These are phyloP conservation scores for Keithomyces neogunnii DNA, from an alignment of 2,329 filamentous ascomycete genomes.

Conservation along the genomic window DNA sequence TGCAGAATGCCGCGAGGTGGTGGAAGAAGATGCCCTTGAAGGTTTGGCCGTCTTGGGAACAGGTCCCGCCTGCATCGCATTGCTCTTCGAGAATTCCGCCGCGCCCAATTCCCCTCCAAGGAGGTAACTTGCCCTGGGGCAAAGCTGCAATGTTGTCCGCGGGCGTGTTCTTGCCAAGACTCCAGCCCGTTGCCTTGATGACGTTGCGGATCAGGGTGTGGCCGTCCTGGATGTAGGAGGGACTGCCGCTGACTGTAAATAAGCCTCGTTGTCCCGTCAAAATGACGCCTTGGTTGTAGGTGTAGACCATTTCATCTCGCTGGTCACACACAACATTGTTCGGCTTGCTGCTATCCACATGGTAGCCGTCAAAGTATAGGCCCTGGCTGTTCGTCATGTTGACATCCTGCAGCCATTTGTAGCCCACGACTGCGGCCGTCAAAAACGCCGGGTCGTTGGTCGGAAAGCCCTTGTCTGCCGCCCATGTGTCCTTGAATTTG, in stretches of 20 bases:
- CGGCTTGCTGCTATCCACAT: slow-evolving; percentile 56
- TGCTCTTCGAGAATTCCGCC: slow-evolving; percentile 75
- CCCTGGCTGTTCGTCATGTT: slow-evolving; percentile 74
- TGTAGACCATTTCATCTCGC: slow-evolving; percentile 84
- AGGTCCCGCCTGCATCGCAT: slow-evolving; percentile 67
- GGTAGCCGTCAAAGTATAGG: slow-evolving; percentile 81
- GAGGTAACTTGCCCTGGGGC: slow-evolving; percentile 30
- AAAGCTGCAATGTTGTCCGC: slow-evolving; percentile 29
- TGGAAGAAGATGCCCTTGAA: slow-evolving; percentile 97
- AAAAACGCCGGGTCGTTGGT: slow-evolving; percentile 56
- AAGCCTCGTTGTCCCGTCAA: slow-evolving; percentile 74
- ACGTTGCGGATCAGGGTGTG: slow-evolving; percentile 68
- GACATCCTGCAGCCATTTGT: slow-evolving; percentile 69
- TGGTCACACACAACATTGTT: slow-evolving; percentile 69
- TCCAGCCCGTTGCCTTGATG: slow-evolving; percentile 72
- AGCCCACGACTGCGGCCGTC: slow-evolving; percentile 65
- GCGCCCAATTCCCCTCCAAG: slow-evolving; percentile 69
- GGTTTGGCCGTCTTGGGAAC: slow-evolving; percentile 76
- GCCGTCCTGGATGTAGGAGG: slow-evolving; percentile 66
- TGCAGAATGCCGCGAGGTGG: slow-evolving; percentile 73
- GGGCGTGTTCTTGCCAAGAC: slow-evolving; percentile 31
- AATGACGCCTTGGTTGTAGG: slow-evolving; percentile 91
- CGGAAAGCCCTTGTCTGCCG: slow-evolving; percentile 16
- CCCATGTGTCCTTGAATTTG: slow-evolving; percentile 61
- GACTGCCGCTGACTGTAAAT: slow-evolving; percentile 69